phyloP scores from a whole-genome alignment of 2,329 filamentous ascomycete species.

The Fusarium humuli region DNA sequence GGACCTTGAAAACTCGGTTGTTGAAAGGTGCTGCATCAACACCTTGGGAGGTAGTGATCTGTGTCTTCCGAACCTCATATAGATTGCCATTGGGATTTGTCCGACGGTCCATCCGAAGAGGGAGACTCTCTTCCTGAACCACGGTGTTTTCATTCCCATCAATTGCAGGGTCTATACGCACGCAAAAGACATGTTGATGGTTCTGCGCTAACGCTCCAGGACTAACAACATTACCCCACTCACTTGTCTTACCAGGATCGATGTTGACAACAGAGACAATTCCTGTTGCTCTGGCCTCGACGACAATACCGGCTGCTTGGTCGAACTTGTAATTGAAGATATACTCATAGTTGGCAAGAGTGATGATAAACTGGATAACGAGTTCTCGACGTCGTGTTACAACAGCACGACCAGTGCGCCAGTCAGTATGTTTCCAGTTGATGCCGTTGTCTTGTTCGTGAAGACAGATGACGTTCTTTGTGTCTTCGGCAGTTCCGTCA shows the following conservation, averaged over 20 bases:
- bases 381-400: constrained; percentile 71
- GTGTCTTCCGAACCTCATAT: constrained; percentile 57
- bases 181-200: constrained; percentile 76
- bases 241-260: constrained; percentile 62
- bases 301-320: constrained; percentile 69
- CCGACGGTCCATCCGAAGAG: constrained; percentile 56
- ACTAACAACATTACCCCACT: constrained; percentile 71
- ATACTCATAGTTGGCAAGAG: constrained; percentile 77
- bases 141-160: constrained; percentile 70
- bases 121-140: constrained; percentile 54
- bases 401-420: constrained; percentile 70
- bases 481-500: constrained; percentile 52
- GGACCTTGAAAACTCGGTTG: constrained; percentile 63
- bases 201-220: constrained; percentile 74
- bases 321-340: constrained; percentile 67
- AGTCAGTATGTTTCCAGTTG: constrained; percentile 78
- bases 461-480: constrained; percentile 71
- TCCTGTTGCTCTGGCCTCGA: constrained; percentile 74
- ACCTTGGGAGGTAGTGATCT: constrained; percentile 57
- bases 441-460: constrained; percentile 80
- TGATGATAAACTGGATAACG: constrained; percentile 76
- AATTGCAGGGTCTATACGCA: constrained; percentile 73
- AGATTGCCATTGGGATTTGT: constrained; percentile 64
- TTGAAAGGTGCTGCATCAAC: constrained; percentile 62
- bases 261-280: constrained; percentile 72